Evolutionary conservation across 345 rosid genomes (phyloP), one percentile per base, ranked within the genome.

Genomic region (Boechera retrofracta): DNA sequence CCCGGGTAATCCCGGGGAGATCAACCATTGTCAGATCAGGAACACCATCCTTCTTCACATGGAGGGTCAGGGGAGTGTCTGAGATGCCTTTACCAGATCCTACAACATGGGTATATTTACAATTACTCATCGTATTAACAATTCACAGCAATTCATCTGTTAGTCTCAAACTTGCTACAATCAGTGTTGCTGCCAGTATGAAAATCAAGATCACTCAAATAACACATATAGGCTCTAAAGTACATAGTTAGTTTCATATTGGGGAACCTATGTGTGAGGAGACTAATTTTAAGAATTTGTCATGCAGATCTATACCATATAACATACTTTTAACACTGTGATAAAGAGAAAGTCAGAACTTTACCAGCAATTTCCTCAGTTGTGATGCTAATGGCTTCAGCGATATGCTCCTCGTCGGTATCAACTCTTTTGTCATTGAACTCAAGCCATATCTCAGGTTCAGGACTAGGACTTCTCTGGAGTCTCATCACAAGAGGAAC

Each of bases 11-110:
- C 1, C 93, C 89, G 0, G 90, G 92, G 26, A 88, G 85, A 84
- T 88, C 93, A 5, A 88, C 86, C 89, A 85, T 86, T 7, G 90
- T 86, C 2, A 88, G 64, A 69, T 88, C 90, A 1, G 87, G 90
- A n/a, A 83, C 87, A 18, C 83, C 87, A 1, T 26, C 12, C 31
- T 83, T 88, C 64, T 81, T 86, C 26, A 88, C 86, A 0, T 81
- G 82, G 7, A 88, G 76, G 1, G 88, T 88, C 42, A 86, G 13
- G 0, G 85, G 84, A 24, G 71, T n/a, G 28, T 83, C 83, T 0
- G 85, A 83, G 10, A 88, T 81, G 0, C 88, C 84, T 29, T 86
- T 85, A 1, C 88, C 86, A 3, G n/a, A 33, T 13, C 89, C 83
- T 33, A 86, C n/a, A 75, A 36, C 9, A 67, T 28, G 6, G 8